A percentile compares a stretch with the other conserved stretches of the same genome.
These are phyloP conservation scores for Flaveria linearis DNA, from an alignment of 129 eudicot genomes.

Conservation along the genomic window DNA sequence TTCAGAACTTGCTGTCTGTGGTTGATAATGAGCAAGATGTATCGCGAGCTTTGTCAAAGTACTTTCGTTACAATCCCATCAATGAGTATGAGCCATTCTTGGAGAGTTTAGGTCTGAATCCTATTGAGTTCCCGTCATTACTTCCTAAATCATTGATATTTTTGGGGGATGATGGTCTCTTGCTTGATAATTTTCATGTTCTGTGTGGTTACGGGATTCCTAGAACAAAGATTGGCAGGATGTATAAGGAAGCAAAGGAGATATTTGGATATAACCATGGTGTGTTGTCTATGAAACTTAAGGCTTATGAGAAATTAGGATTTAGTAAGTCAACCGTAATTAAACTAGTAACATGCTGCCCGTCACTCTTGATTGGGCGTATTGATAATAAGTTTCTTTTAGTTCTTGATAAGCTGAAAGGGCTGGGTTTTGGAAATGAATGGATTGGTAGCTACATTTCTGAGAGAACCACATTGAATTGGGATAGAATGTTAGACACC, in stretches of 20 bases:
- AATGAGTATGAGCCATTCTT: slow-evolving; percentile 81
- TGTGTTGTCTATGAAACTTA: slow-evolving; percentile 49
- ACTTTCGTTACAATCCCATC: slow-evolving; percentile 65
- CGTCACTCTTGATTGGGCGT: slow-evolving; percentile 53
- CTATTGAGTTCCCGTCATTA: slow-evolving; percentile 39
- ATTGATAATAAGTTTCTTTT: slow-evolving; percentile 41
- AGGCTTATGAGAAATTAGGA: slow-evolving; percentile 60
- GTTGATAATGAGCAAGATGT: slow-evolving; percentile 62
- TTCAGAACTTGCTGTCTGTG: slow-evolving; percentile 51
- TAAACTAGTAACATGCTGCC: slow-evolving; percentile 60
- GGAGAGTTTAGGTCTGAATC: slow-evolving; percentile 72
- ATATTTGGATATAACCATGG: slow-evolving; percentile 54
- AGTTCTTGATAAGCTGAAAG: slow-evolving; percentile 52
- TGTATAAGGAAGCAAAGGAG: slow-evolving; percentile 56
- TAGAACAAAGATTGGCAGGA: slow-evolving; percentile 56
- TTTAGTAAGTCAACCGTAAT: slow-evolving; percentile 52
- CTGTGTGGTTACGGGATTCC: slow-evolving; percentile 74
- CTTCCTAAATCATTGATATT: slow-evolving; percentile 64
- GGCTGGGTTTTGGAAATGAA: slow-evolving; percentile 51
- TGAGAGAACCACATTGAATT: slow-evolving; percentile 43
- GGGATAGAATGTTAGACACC: slow-evolving; percentile 56
- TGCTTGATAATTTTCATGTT: slow-evolving; percentile 65
- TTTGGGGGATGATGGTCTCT: slow-evolving; percentile 54
- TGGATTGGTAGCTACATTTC: slow-evolving; percentile 60
- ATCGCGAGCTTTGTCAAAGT: slow-evolving; percentile 53